Conservation (phyloP, 179 eudicot species). For the Sideroxylon spinosum region DNA sequence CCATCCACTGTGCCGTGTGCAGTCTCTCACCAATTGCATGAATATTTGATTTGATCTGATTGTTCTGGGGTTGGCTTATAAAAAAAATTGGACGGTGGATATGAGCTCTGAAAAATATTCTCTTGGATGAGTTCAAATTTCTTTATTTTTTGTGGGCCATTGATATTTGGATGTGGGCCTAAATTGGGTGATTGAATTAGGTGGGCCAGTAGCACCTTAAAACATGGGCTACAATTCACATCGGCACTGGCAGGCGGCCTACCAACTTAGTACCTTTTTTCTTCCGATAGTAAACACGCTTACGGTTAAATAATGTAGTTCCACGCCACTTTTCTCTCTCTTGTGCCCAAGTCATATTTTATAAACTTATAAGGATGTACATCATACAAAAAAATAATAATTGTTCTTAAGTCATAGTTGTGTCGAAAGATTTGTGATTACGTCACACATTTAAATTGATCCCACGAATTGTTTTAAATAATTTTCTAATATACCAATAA, state of each 20-base stretch:
- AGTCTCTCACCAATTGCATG: background rate
- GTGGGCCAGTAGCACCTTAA: too few species aligned
- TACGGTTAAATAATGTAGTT: background rate
- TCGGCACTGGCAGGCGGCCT: background rate
- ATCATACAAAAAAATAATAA: too few species aligned
- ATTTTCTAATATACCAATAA: too few species aligned
- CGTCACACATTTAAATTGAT: too few species aligned
- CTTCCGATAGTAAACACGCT: background rate
- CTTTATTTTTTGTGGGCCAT: background rate
- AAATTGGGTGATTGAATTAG: too few species aligned
- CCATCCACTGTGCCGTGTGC: background rate
- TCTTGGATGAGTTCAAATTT: background rate
- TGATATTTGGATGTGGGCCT: background rate
- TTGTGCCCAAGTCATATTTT: too few species aligned
- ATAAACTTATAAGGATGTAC: too few species aligned
- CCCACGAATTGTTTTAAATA: too few species aligned
- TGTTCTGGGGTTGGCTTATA: background rate
- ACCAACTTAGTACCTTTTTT: background rate
- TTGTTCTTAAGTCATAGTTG: too few species aligned
- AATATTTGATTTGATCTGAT: too few species aligned
- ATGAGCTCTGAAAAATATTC: background rate
- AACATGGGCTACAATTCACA: background rate
- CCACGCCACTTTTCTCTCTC: too few species aligned
- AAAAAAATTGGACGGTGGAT: background rate
- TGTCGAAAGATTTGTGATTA: too few species aligned